Evolutionary conservation across 176 grass and related monocot species (phyloP), one percentile per base, ranked within the genome.

Genomic region (Ananas comosus): DNA sequence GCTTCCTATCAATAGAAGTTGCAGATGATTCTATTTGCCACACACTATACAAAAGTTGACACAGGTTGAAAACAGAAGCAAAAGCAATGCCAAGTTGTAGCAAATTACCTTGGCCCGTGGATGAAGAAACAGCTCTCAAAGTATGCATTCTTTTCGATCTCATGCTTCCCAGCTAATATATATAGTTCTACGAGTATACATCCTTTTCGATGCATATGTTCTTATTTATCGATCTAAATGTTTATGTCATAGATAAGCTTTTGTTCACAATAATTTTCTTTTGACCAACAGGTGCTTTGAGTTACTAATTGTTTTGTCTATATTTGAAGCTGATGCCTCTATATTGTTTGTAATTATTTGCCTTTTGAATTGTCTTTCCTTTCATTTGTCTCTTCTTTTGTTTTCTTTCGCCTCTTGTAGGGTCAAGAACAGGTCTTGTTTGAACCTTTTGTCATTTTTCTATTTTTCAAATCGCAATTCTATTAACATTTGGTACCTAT

Each of bases 41-140:
- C 33, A 42, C 33, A 0, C 33, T 42, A 42, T 7, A 42, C 33
- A 42, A 42, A 42, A 42, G 33, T 42, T 42, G 4, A 42, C 33
- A 42, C 1, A 42, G 33, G 33, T 42, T 7, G 33, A 42, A 42
- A 42, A 7, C 33, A 42, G 5, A 42, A 42, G 33, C 4, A 42
- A 42, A 42, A 42, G 33, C 33, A 42, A 42, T 42, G 33, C 33
- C 33, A 12, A 84, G 88, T 49, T 80, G 86, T 51, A 50, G 12
- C 10, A 85, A 75, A 33, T 76, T 87, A 28, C 12, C 16, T 64
- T 96, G 88, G 88, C 80, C 81, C 0, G 48, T n/a, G 63, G 69
- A 83, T 74, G 88, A 96, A 71, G 88, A 80, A 64, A 23, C 54
- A 67, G 11, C 66, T 68, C 76, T 96, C 33, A 82, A 28, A 69